Percentiles rank a stretch among this genome's conserved stretches.
Conservation (phyloP, 495 filamentous ascomycete species). For the Alectoria sarmentosa region DNA sequence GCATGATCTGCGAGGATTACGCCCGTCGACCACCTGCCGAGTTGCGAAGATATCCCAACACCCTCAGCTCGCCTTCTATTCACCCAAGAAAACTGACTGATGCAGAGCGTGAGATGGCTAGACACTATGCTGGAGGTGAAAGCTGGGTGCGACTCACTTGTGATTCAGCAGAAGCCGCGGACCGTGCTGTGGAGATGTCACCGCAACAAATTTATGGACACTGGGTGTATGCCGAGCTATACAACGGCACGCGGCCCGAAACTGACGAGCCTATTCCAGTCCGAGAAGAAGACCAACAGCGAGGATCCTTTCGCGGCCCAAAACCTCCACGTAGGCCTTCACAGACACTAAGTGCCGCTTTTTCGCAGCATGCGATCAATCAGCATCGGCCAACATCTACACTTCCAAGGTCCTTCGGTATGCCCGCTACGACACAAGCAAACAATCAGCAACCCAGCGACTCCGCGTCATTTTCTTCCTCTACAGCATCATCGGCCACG, state of each 20-base stretch:
- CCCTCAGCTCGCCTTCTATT: constrained; percentile 57
- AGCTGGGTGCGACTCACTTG: constrained; percentile 95
- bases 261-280: constrained; percentile 54
- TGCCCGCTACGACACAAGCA: constrained; percentile 3
- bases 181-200: constrained; percentile 64
- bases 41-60: constrained; percentile 48
- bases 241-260: constrained; percentile 60
- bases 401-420: constrained; percentile 40
- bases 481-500: constrained; percentile 54
- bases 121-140: constrained; percentile 65
- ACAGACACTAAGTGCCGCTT: constrained; percentile 34
- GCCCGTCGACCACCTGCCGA: constrained; percentile 58
- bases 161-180: constrained; percentile 71
- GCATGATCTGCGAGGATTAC: constrained; percentile 86
- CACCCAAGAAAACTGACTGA: constrained; percentile 51
- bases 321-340: constrained; percentile 27
- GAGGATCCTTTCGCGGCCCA: constrained; percentile 17
- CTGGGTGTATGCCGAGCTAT: constrained; percentile 70
- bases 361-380: constrained; percentile 32
- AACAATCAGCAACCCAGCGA: constrained; percentile 26
- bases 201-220: constrained; percentile 73
- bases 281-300: constrained; percentile 33
- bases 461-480: constrained; percentile 34
- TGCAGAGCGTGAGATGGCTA: constrained; percentile 66
- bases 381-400: constrained; percentile 34